A percentile compares a stretch with the other conserved stretches of the same genome.
These are phyloP conservation scores for Ensete ventricosum DNA, from an alignment of 176 grass and related monocot genomes.

Conservation along the genomic window DNA sequence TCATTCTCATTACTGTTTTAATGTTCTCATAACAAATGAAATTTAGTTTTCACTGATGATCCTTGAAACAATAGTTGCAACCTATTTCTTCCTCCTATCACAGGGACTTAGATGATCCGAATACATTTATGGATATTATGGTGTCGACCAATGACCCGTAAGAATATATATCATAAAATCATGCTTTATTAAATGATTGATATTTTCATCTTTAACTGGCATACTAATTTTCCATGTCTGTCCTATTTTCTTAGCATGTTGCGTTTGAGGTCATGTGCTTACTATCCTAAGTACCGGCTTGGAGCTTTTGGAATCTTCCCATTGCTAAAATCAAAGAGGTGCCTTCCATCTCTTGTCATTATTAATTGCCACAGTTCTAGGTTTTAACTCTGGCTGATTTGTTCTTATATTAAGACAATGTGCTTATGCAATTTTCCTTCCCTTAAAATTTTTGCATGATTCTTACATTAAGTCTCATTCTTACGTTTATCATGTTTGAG, in stretches of 20 bases:
- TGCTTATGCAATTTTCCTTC: too few species aligned
- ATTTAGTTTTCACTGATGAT: background rate
- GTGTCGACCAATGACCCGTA: constrained; percentile 74
- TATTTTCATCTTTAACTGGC: constrained; percentile 13
- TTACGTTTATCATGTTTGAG: too few species aligned
- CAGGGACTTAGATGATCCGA: constrained; percentile 79
- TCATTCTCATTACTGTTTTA: constrained; percentile 15
- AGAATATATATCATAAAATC: constrained; percentile 19
- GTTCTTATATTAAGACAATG: too few species aligned
- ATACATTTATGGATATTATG: constrained; percentile 78
- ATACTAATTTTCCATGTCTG: background rate
- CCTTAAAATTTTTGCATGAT: too few species aligned
- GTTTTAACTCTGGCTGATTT: constrained; percentile 6
- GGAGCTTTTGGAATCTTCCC: constrained; percentile 77
- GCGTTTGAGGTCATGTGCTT: constrained; percentile 65
- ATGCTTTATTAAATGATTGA: constrained; percentile 1
- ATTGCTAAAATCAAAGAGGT: constrained; percentile 74
- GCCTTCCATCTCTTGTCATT: constrained; percentile 16
- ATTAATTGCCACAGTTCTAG: constrained; percentile 13
- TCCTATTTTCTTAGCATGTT: constrained; percentile 43
- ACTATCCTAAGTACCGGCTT: constrained; percentile 59
- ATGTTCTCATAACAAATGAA: background rate
- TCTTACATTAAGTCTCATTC: too few species aligned
- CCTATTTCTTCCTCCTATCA: constrained; percentile 11
- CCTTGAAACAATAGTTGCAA: background rate